Evolutionary conservation across 257 asterid species (phyloP), one percentile per base, ranked within the genome.

Genomic region (Cinchona pubescens): DNA sequence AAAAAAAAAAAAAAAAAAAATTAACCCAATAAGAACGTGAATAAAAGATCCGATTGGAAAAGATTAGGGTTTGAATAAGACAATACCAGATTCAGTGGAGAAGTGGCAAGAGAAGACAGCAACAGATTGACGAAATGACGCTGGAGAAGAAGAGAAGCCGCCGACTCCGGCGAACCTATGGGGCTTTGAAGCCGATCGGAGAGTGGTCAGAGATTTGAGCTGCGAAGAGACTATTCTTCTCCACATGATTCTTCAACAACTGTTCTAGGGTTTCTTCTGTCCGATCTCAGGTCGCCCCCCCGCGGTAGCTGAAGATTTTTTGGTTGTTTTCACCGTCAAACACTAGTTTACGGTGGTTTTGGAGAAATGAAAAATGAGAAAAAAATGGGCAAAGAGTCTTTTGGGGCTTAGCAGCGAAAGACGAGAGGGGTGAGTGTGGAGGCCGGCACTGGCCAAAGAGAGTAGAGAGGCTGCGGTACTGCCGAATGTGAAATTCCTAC

Each of bases 201-300:
- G 40, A 64, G 84, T 82, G 48, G 83, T 75, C 56, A 86, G 71
- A 77, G 85, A 59, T 58, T 86, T 91, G 69, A 87, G 87, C 69
- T 83, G 94, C 73, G 85, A 69, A 38, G 84, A 83, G 71, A 90
- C 87, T 13, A 73, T 59, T 74, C 99, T 85, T 82, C 97, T 88
- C 84, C 89, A 92, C 99, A 92, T 94, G 86, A 60, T 90, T 86
- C 35, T 35, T 32, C 51, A 78, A 27, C 14, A 2, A 10, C 21
- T 42, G 9, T 10, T 32, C 77, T 75, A 74, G 78, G 81, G 79
- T 74, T 80, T 40, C 8, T 7, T n/a, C 32, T 40, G 40, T 81
- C 12, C 79, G 90, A 75, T 91, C 92, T 83, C 88, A 84, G 97
- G 89, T 87, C 80, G 77, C 85, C 89, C 78, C 89, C 78, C 86